Conservation (phyloP, 2,329 filamentous ascomycete species). For the Verticillium dahliae region DNA sequence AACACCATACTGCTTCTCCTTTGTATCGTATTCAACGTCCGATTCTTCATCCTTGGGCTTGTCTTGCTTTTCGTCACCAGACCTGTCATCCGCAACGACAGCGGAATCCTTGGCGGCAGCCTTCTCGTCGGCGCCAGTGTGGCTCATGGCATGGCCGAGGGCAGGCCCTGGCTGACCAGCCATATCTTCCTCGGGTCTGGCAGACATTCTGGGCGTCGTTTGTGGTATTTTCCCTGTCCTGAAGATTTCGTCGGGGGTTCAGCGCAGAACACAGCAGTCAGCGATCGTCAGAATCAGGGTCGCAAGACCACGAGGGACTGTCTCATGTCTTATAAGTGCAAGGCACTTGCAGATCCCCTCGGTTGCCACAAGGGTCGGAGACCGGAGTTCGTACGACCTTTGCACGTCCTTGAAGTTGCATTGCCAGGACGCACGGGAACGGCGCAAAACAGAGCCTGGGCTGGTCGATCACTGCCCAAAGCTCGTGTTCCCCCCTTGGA, state of each 20-base stretch:
- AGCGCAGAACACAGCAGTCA: background rate
- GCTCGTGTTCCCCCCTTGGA: background rate
- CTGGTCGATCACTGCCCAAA: background rate
- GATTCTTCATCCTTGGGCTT: background rate
- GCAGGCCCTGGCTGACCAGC: background rate
- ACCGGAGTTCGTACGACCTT: background rate
- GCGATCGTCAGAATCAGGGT: background rate
- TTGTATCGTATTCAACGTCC: slow-evolving; percentile 15
- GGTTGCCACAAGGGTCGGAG: background rate
- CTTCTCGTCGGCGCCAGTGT: slow-evolving; percentile 6
- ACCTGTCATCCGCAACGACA: background rate
- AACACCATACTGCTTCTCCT: slow-evolving; percentile 30
- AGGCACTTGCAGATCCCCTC: background rate
- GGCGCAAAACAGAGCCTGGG: background rate
- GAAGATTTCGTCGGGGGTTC: background rate
- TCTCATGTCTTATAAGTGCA: background rate
- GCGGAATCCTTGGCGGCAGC: slow-evolving; percentile 7
- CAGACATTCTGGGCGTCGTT: background rate
- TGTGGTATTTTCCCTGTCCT: background rate
- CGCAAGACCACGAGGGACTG: background rate
- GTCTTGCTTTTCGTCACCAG: background rate
- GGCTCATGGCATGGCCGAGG: background rate
- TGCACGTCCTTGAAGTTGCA: background rate
- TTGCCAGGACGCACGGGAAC: background rate
- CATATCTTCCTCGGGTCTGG: background rate